These are phyloP conservation scores for Tephrocybe sp. DNA, from an alignment of 768 basidiomycete genomes.

Conservation along the genomic window DNA sequence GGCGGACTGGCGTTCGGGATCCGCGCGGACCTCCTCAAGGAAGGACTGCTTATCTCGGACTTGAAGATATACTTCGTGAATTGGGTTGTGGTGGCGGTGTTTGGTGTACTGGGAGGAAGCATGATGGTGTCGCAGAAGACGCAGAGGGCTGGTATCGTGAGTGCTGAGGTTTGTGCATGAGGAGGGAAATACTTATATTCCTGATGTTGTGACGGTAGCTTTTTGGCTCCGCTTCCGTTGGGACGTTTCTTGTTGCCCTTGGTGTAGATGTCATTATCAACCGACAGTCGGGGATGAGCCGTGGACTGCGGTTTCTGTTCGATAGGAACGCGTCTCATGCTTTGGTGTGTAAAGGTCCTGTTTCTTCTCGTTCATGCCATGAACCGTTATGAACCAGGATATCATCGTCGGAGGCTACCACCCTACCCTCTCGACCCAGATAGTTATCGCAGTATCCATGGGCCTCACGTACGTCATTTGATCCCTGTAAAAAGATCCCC, in stretches of 20 bases:
- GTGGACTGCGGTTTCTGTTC: slow-evolving; percentile 61
- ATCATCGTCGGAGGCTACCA: slow-evolving; percentile 49
- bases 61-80: slow-evolving; percentile 37
- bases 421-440: slow-evolving; percentile 48
- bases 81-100: slow-evolving; percentile 52
- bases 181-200: not conserved
- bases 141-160: slow-evolving; percentile 51
- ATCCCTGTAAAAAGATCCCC: not conserved
- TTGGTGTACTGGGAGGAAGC: slow-evolving; percentile 42
- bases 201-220: slow-evolving; percentile 25
- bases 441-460: slow-evolving; percentile 54
- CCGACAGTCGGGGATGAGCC: slow-evolving; percentile 60
- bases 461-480: slow-evolving; percentile 50
- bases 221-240: slow-evolving; percentile 53
- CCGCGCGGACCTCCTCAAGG: slow-evolving; percentile 48
- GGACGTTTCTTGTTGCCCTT: slow-evolving; percentile 58
- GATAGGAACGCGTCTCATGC: slow-evolving; percentile 62
- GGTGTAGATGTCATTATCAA: slow-evolving; percentile 58
- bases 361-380: not conserved
- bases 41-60: slow-evolving; percentile 45
- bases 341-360: slow-evolving; percentile 34
- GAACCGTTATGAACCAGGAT: slow-evolving; percentile 35
- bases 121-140: slow-evolving; percentile 37
- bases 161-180: slow-evolving; percentile 18
- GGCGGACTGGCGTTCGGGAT: slow-evolving; percentile 58